These are phyloP conservation scores for Diaporthe sp. DNA, from an alignment of 2,329 filamentous ascomycete genomes.

Conservation along the genomic window DNA sequence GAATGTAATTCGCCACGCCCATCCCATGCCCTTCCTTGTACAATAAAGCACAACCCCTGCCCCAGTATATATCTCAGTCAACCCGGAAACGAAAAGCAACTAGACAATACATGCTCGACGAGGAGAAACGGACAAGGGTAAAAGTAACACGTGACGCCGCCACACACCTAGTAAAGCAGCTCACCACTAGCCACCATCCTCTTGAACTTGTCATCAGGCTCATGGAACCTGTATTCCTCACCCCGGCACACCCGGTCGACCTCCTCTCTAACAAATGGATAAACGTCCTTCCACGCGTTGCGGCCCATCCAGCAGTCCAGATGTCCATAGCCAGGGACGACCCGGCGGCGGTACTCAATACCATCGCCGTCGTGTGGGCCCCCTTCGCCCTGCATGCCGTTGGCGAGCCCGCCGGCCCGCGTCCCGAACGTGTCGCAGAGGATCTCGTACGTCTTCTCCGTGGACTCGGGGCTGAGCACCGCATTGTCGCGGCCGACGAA, in stretches of 20 bases:
- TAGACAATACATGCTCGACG: neutral
- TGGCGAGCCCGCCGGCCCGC: conserved; percentile 43
- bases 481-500: conserved; percentile 70
- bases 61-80: neutral
- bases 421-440: conserved; percentile 66
- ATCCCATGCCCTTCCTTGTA: neutral
- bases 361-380: conserved; percentile 46
- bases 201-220: conserved; percentile 60
- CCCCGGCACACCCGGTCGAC: conserved; percentile 66
- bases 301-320: conserved; percentile 75
- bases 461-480: conserved; percentile 67
- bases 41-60: neutral
- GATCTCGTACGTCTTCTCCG: conserved; percentile 66
- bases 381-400: conserved; percentile 39
- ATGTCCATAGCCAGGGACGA: conserved; percentile 72
- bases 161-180: conserved; percentile 51
- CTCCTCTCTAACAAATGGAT: conserved; percentile 68
- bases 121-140: neutral
- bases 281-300: conserved; percentile 72
- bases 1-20: neutral
- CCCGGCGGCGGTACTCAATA: conserved; percentile 63
- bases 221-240: conserved; percentile 56
- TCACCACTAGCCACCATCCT: conserved; percentile 57
- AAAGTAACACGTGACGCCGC: neutral
- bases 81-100: neutral